Base-by-base conservation (phyloP, 208 protist species). In the Phytomonas sp. region DNA sequence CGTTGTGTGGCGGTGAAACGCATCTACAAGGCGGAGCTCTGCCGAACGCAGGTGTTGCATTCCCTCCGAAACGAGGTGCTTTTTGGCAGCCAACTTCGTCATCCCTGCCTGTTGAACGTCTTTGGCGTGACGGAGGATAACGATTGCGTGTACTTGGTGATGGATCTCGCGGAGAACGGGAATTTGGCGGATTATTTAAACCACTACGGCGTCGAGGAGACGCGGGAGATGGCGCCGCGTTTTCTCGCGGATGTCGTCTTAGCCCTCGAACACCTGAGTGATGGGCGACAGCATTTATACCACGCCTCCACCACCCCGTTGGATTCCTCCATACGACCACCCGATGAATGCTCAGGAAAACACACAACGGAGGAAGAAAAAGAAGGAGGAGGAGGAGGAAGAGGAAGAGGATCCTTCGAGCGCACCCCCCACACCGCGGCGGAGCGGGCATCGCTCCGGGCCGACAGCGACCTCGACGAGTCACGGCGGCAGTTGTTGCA, bases 221-320 rank as follows among this genome's bases (percentile, higher is more conserved):
- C 84, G 62, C 62, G 76, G 26, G 43, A 62, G 37, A 88, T 90
- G 76, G 91, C 88, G 26, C 85, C 91, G 31, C 83, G 76, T 40
- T 85, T 96, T 60, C 60, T 94, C 37, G 88, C 86, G 13, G 88
- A 94, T 56, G 62, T 96, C 26, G 88, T 96, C 30, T 75, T 92
- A 56, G 88, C 74, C 11, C 75, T 96, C 4, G 86, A 96, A 77
- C 89, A 96, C 70, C 65, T 96, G 31, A 61, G 75, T 0, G 73
- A 88, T 26, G 67, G 74, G 30, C 34, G 60, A 1, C 91, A 92
- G 71, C 97, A 98, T 62, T 74, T 75, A 23, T 88, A 80, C 67
- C 20, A 60, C 11, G 11, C 4, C 3, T 7, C 11, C 6, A 11
- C 59, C 36, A 13, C 36, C 36, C 4, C 36, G 36, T 9, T 40